Conservation (phyloP, 768 basidiomycete species). For the Scleroderma citrinum region DNA sequence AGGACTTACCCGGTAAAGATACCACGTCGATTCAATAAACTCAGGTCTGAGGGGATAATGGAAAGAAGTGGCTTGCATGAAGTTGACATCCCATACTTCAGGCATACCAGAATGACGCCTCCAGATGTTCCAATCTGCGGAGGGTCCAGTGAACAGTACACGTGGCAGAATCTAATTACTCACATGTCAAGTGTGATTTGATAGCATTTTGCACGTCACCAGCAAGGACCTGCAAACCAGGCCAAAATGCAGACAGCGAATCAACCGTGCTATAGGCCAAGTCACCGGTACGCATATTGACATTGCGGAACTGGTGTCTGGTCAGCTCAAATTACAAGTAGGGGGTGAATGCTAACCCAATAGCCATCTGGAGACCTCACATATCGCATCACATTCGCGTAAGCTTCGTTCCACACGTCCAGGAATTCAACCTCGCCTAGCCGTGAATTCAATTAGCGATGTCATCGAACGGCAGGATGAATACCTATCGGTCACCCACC, state of each 20-base stretch:
- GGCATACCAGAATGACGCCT: conserved; percentile 80
- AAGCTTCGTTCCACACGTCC: conserved; percentile 81
- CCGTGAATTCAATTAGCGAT: conserved; percentile 10
- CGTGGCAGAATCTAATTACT: conserved; percentile 17
- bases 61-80: conserved; percentile 61
- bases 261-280: conserved; percentile 78
- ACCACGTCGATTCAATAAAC: conserved; percentile 96
- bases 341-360: conserved; percentile 48
- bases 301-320: conserved; percentile 64
- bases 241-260: conserved; percentile 94
- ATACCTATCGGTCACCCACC: conserved; percentile 35
- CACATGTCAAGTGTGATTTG: conserved; percentile 85
- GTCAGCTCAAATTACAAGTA: neutral
- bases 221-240: conserved; percentile 86
- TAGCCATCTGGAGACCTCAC: conserved; percentile 79
- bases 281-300: conserved; percentile 77
- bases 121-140: conserved; percentile 89
- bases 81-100: conserved; percentile 85
- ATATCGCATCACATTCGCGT: conserved; percentile 81
- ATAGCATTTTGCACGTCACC: conserved; percentile 88
- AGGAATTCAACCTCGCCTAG: conserved; percentile 73
- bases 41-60: conserved; percentile 86
- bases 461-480: no score
- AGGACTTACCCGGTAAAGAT: conserved; percentile 71
- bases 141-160: neutral